phyloP scores from a whole-genome alignment of 2,329 filamentous ascomycete species.

The Huntiella moniliformis region DNA sequence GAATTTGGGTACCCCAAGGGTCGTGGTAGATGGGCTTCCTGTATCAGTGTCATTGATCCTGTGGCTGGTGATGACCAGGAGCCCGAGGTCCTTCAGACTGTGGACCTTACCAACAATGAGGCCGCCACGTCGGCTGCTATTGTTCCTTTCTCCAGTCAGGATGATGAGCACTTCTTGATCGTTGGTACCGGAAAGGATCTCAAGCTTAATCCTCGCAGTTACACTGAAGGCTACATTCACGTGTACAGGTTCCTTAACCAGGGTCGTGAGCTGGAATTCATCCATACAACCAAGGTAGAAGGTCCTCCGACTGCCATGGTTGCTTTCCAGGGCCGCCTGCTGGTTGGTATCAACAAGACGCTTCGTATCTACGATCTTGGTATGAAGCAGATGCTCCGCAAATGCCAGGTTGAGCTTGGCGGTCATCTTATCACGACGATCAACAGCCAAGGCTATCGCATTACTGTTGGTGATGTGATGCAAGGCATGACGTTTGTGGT shows the following conservation, averaged over 20 bases:
- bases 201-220: slow-evolving; percentile 56
- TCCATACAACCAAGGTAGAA: slow-evolving; percentile 88
- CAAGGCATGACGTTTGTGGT: slow-evolving; percentile 84
- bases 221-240: slow-evolving; percentile 66
- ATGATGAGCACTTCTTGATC: slow-evolving; percentile 77
- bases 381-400: slow-evolving; percentile 79
- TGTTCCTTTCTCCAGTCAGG: slow-evolving; percentile 73
- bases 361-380: slow-evolving; percentile 84
- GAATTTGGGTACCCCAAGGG: slow-evolving; percentile 82
- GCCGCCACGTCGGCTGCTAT: slow-evolving; percentile 72
- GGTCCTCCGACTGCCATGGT: slow-evolving; percentile 77
- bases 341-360: slow-evolving; percentile 68
- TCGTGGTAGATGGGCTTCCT: slow-evolving; percentile 82
- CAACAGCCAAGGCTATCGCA: slow-evolving; percentile 76
- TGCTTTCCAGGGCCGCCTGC: slow-evolving; percentile 77
- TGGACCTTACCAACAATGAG: slow-evolving; percentile 79
- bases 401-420: slow-evolving; percentile 64
- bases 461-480: slow-evolving; percentile 80
- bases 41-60: slow-evolving; percentile 81
- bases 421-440: slow-evolving; percentile 74
- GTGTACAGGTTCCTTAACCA: slow-evolving; percentile 79
- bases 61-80: slow-evolving; percentile 24
- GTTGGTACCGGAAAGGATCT: slow-evolving; percentile 91
- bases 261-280: slow-evolving; percentile 77
- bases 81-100: slow-evolving; percentile 46